Conservation (phyloP, 2,329 filamentous ascomycete genomes). For the Paraphoma chrysanthemicola region DNA sequence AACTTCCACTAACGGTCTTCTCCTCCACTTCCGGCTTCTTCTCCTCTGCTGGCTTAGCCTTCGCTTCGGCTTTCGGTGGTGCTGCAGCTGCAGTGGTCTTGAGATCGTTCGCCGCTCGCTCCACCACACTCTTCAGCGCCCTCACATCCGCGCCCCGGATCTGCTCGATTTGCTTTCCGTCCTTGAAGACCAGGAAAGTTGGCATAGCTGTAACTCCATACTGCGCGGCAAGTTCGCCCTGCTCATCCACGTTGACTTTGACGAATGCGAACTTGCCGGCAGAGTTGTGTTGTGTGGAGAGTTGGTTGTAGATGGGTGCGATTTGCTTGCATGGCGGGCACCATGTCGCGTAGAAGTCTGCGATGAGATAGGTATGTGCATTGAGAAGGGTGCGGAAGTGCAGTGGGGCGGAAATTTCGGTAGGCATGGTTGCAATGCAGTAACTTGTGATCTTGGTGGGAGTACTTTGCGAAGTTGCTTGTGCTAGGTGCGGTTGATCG, state of each 20-base stretch:
- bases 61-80: slow-evolving; percentile 1
- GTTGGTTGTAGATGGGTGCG: slow-evolving; percentile 59
- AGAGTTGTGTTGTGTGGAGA: slow-evolving; percentile 57
- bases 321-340: slow-evolving; percentile 65
- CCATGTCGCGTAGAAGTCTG: slow-evolving; percentile 63
- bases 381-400: slow-evolving; percentile 46
- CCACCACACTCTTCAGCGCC: slow-evolving; percentile 33
- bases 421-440: slow-evolving; percentile 28
- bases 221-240: slow-evolving; percentile 56
- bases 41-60: neutral
- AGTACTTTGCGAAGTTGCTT: neutral
- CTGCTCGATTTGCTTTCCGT: slow-evolving; percentile 37
- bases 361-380: slow-evolving; percentile 51
- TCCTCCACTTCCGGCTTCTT: slow-evolving; percentile 19
- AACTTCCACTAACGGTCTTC: slow-evolving; percentile 42
- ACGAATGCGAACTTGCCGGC: slow-evolving; percentile 57
- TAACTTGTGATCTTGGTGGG: neutral
- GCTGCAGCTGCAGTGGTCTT: slow-evolving; percentile 3
- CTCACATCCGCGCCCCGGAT: slow-evolving; percentile 39
- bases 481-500: neutral
- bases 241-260: slow-evolving; percentile 63
- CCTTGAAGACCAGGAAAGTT: slow-evolving; percentile 43
- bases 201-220: slow-evolving; percentile 57
- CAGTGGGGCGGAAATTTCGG: slow-evolving; percentile 38
- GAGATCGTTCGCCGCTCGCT: slow-evolving; percentile 14